Percentiles rank a stretch among this genome's conserved stretches.
Conservation (phyloP, 75 land plant genomes). For the Larix kaempferi region DNA sequence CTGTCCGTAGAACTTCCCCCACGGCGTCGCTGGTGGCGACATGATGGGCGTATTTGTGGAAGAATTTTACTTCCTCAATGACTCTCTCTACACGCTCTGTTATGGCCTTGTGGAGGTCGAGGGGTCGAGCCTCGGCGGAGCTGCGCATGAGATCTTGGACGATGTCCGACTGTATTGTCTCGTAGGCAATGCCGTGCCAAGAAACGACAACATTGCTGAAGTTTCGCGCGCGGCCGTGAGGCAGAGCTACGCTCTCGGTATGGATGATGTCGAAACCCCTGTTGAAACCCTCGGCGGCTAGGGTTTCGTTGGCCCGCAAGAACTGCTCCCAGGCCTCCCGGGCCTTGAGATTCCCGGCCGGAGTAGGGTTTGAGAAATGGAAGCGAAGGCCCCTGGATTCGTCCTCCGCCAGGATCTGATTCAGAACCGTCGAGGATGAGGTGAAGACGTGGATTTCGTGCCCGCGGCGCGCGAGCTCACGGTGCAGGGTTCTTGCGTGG, state of each 20-base stretch:
- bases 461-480: conserved; percentile 32
- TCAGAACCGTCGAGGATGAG: not conserved
- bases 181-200: conserved; percentile 49
- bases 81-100: conserved; percentile 27
- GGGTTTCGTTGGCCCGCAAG: conserved; percentile 7
- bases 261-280: conserved; percentile 29
- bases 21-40: conserved; percentile 47
- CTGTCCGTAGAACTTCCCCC: conserved; percentile 32
- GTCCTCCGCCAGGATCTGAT: conserved; percentile 1
- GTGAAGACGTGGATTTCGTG: conserved; percentile 41
- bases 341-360: conserved; percentile 19
- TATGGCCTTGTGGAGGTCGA: conserved; percentile 24
- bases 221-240: conserved; percentile 20
- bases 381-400: conserved; percentile 9
- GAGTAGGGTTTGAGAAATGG: conserved; percentile 19
- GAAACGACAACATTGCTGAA: conserved; percentile 24
- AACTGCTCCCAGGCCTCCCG: conserved; percentile 27
- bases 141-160: conserved; percentile 37
- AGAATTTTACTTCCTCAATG: conserved; percentile 38
- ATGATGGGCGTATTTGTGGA: conserved; percentile 37
- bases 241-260: conserved; percentile 37
- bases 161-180: conserved; percentile 39
- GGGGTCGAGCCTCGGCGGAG: conserved; percentile 20
- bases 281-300: conserved; percentile 18
- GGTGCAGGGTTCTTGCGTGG: conserved; percentile 35